phyloP scores from a whole-genome alignment of 108 stramenopile species.

The Fragilaria crotonensis region DNA sequence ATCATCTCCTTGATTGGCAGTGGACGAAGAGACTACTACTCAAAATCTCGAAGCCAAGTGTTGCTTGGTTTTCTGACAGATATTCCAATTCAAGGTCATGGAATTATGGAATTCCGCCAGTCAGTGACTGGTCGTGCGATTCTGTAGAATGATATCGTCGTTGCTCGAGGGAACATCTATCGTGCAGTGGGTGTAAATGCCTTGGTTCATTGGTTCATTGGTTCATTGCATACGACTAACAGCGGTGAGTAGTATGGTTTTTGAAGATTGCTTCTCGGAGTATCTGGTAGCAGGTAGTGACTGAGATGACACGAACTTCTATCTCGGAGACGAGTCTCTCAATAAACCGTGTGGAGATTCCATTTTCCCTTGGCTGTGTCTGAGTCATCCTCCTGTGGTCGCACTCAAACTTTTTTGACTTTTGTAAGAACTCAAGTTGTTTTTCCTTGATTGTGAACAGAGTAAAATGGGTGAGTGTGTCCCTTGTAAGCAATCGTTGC shows the following conservation, averaged over 20 bases:
- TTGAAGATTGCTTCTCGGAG: background rate
- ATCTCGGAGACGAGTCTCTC: constrained; percentile 79
- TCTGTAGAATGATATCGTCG: constrained; percentile 94
- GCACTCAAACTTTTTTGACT: background rate
- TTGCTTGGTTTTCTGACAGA: no score
- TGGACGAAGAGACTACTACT: constrained; percentile 25
- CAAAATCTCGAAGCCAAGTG: constrained; percentile 90
- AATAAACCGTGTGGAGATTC: constrained; percentile 48
- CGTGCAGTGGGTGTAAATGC: constrained; percentile 93
- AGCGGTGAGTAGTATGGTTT: constrained; percentile 61
- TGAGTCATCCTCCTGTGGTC: constrained; percentile 21
- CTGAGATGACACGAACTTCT: constrained; percentile 43
- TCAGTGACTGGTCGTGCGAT: constrained; percentile 45
- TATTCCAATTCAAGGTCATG: constrained; percentile 77
- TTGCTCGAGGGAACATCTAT: constrained; percentile 91
- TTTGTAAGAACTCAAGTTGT: no score
- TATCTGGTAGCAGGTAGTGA: no score
- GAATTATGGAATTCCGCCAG: constrained; percentile 72
- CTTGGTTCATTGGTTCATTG: constrained; percentile 84
- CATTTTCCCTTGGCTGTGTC: constrained; percentile 68
- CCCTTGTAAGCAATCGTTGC: constrained; percentile 67
- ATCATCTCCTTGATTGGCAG: constrained; percentile 1
- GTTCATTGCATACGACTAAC: constrained; percentile 95
- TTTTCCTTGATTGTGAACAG: constrained; percentile 28
- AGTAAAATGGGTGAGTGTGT: constrained; percentile 82